phyloP scores from a whole-genome alignment of 2,329 filamentous ascomycete genomes.

The Claviceps spartinae region DNA sequence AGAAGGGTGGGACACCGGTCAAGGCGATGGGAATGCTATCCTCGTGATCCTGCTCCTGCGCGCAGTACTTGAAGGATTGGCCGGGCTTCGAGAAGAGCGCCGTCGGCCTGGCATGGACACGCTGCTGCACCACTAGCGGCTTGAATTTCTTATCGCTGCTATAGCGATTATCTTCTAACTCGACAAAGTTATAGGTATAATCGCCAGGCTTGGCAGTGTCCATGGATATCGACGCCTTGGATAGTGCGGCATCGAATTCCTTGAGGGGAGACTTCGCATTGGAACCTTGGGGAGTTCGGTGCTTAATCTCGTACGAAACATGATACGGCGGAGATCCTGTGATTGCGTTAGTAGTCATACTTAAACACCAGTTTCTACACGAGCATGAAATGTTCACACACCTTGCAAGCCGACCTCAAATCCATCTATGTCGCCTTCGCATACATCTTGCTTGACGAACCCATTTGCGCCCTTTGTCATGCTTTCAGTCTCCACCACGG shows the following conservation, averaged over 20 bases:
- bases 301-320: conserved; percentile 66
- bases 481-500: conserved; percentile 50
- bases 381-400: conserved; percentile 22
- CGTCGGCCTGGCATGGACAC: conserved; percentile 69
- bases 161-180: conserved; percentile 77
- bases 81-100: conserved; percentile 75
- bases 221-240: conserved; percentile 66
- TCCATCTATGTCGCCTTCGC: conserved; percentile 85
- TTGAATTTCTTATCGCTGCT: conserved; percentile 54
- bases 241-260: conserved; percentile 62
- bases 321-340: conserved; percentile 67
- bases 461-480: conserved; percentile 37
- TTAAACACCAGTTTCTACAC: background rate
- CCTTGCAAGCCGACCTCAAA: conserved; percentile 72
- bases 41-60: conserved; percentile 66
- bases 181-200: conserved; percentile 76
- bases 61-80: conserved; percentile 91
- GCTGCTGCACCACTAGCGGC: conserved; percentile 62
- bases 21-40: conserved; percentile 81
- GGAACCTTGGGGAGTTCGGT: conserved; percentile 54
- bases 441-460: conserved; percentile 69
- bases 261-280: conserved; percentile 52
- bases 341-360: conserved; percentile 16
- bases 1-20: conserved; percentile 75
- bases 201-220: conserved; percentile 72